Evolutionary conservation across 2,329 filamentous ascomycete species (phyloP).

Genomic region (Leptographium lundbergii): DNA sequence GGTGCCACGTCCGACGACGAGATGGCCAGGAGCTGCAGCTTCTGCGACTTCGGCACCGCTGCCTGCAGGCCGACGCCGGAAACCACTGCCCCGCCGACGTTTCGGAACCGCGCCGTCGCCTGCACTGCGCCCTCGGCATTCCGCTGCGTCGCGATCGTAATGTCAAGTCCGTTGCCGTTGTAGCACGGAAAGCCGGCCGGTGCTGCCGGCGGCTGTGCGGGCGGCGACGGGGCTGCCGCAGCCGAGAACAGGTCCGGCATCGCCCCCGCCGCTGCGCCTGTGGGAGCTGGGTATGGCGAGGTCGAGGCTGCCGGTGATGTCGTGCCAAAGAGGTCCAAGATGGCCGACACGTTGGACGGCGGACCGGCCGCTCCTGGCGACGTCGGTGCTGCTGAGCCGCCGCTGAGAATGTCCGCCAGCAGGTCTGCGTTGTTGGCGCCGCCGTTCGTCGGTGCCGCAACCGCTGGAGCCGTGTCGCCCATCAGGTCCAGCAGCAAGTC

Average conservation of each 20-base stretch:
- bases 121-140: slow-evolving; percentile 70
- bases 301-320: slow-evolving; percentile 23
- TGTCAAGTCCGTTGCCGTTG: slow-evolving; percentile 69
- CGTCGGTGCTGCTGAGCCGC: slow-evolving; percentile 27
- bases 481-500: slow-evolving; percentile 88
- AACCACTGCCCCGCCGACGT: slow-evolving; percentile 54
- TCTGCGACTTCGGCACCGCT: slow-evolving; percentile 92
- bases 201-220: slow-evolving; percentile 21
- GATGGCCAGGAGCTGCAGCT: slow-evolving; percentile 81
- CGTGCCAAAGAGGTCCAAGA: slow-evolving; percentile 76
- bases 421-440: slow-evolving; percentile 73
- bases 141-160: slow-evolving; percentile 75
- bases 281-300: slow-evolving; percentile 23
- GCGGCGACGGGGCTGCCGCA: slow-evolving; percentile 12
- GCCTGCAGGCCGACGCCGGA: slow-evolving; percentile 77
- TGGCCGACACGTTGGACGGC: slow-evolving; percentile 50
- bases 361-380: slow-evolving; percentile 35
- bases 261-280: slow-evolving; percentile 4
- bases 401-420: slow-evolving; percentile 81
- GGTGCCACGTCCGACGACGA: slow-evolving; percentile 64
- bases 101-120: slow-evolving; percentile 72
- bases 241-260: slow-evolving; percentile 33
- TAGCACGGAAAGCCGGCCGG: slow-evolving; percentile 58
- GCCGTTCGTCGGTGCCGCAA: slow-evolving; percentile 38
- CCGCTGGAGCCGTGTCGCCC: slow-evolving; percentile 55